phyloP scores from a whole-genome alignment of 345 rosid species.

The Hibiscus trionum region DNA sequence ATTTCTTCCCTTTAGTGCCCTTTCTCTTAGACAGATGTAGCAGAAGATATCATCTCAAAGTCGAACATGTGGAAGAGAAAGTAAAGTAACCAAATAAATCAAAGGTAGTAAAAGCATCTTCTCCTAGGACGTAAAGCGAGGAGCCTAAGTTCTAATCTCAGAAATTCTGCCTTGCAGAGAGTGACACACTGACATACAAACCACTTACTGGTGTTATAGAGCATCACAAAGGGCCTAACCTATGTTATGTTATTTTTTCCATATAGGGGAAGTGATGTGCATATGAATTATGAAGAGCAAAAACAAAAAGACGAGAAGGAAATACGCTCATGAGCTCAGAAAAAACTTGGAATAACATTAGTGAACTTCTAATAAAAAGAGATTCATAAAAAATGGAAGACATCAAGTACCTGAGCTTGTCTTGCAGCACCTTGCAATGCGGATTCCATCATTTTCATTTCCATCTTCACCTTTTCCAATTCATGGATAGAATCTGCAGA shows the following conservation, averaged over 20 bases:
- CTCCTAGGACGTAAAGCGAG: not conserved
- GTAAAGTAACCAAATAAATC: not conserved
- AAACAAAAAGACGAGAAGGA: not conserved
- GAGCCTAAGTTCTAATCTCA: not conserved
- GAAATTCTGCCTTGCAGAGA: not conserved
- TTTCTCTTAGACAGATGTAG: not conserved
- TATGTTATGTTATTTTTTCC: not conserved
- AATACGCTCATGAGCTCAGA: not conserved
- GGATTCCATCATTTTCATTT: constrained; percentile 88
- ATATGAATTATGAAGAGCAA: not conserved
- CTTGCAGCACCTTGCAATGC: constrained; percentile 99
- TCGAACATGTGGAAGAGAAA: not conserved
- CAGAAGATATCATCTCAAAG: not conserved
- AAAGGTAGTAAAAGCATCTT: not conserved
- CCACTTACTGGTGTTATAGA: not conserved
- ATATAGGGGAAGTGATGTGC: not conserved
- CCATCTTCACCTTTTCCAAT: constrained; percentile 71
- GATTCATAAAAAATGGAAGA: not conserved
- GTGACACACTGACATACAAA: not conserved
- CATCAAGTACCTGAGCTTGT: constrained; percentile 87
- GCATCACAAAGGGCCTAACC: not conserved
- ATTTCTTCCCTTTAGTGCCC: not conserved
- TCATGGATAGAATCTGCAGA: constrained; percentile 39
- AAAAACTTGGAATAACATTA: not conserved
- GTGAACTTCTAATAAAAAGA: not conserved